Percentiles rank a stretch among this genome's conserved stretches.
Conservation (phyloP, 2,329 filamentous ascomycete species). For the Aspergillus floridensis region DNA sequence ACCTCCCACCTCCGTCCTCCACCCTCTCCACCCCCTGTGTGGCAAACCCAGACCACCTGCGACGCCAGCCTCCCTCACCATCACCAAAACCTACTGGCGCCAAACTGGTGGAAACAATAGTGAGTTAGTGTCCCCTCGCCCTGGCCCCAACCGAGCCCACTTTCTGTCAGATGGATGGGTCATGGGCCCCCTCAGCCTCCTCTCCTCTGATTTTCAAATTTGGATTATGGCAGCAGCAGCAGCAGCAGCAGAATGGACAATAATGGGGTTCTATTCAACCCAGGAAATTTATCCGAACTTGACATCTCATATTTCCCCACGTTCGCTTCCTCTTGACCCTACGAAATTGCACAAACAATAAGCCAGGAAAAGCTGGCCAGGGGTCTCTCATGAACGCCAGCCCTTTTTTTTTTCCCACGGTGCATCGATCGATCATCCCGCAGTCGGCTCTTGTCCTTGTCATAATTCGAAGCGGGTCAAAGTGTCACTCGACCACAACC, state of each 20-base stretch:
- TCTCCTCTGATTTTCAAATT: background rate
- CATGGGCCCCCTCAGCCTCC: slow-evolving; percentile 2
- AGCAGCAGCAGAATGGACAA: background rate
- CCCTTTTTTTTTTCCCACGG: background rate
- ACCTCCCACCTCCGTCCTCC: background rate
- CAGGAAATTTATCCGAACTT: slow-evolving; percentile 9
- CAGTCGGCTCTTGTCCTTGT: slow-evolving; percentile 6
- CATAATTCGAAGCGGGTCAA: slow-evolving; percentile 1
- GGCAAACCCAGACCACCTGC: slow-evolving; percentile 10
- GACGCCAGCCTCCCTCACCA: slow-evolving; percentile 19
- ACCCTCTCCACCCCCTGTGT: slow-evolving; percentile 1
- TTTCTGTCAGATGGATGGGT: slow-evolving; percentile 12
- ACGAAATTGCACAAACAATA: background rate
- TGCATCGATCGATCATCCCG: slow-evolving; percentile 10
- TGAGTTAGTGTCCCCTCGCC: slow-evolving; percentile 2
- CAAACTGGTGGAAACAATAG: slow-evolving; percentile 22
- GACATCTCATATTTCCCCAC: slow-evolving; percentile 16
- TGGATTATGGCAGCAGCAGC: background rate
- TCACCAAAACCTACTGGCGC: slow-evolving; percentile 13
- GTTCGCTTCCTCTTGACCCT: slow-evolving; percentile 1
- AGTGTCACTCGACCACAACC: background rate
- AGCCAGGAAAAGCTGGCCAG: background rate
- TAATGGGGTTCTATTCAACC: background rate
- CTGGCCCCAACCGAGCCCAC: slow-evolving; percentile 14
- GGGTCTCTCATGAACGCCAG: background rate